Evolutionary conservation across 2,329 filamentous ascomycete species (phyloP).

Genomic region (Ophiosphaerella korrae): DNA sequence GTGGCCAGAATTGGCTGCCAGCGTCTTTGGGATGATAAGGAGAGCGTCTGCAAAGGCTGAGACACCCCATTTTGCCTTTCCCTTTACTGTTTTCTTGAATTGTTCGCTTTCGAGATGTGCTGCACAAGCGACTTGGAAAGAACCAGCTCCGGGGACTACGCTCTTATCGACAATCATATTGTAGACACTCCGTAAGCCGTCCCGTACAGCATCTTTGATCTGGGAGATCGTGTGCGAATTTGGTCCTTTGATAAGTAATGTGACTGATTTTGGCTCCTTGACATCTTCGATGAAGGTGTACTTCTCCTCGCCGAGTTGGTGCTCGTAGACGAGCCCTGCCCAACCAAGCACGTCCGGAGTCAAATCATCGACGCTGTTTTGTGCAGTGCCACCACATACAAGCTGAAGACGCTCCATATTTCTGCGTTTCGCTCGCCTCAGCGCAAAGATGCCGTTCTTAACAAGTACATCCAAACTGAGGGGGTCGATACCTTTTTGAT

Average conservation of each 20-base stretch:
- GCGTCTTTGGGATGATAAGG: slow-evolving; percentile 93
- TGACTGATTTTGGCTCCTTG: slow-evolving; percentile 98
- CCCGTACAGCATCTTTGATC: slow-evolving; percentile 93
- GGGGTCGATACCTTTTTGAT: slow-evolving; percentile 99
- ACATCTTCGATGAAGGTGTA: slow-evolving; percentile 99
- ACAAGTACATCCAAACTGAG: slow-evolving; percentile 93
- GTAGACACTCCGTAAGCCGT: slow-evolving; percentile 94
- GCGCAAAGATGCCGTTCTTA: slow-evolving; percentile 96
- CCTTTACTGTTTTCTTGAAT: slow-evolving; percentile 90
- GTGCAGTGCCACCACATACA: slow-evolving; percentile 85
- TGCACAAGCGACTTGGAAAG: slow-evolving; percentile 94
- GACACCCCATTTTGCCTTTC: slow-evolving; percentile 96
- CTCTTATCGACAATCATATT: slow-evolving; percentile 99
- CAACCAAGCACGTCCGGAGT: slow-evolving; percentile 87
- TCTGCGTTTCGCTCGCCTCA: slow-evolving; percentile 92
- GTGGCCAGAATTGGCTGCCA: slow-evolving; percentile 93
- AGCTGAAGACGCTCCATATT: slow-evolving; percentile 99
- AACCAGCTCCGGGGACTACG: slow-evolving; percentile 91
- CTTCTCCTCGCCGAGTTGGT: slow-evolving; percentile 97
- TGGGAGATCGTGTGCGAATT: slow-evolving; percentile 96
- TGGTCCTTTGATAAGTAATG: slow-evolving; percentile 95
- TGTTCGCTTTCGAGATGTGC: slow-evolving; percentile 83
- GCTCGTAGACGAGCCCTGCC: slow-evolving; percentile 96
- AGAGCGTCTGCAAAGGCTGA: slow-evolving; percentile 93
- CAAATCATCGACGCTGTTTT: slow-evolving; percentile 96